Evolutionary conservation across 169 alveolate genomes (phyloP).

Genomic region (Plasmodium reichenowi): DNA sequence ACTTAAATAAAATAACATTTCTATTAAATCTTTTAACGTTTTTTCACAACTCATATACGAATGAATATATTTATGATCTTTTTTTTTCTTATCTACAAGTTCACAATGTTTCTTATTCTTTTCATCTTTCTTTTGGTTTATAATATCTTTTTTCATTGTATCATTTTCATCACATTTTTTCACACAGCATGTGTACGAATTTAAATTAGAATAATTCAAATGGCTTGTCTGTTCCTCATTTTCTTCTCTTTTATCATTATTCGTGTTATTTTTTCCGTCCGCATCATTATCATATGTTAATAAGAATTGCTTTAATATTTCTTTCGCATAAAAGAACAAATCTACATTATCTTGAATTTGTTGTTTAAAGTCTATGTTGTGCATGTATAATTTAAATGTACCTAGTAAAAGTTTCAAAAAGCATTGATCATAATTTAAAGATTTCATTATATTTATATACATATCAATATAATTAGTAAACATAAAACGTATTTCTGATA

Average conservation of each 20-base stretch:
- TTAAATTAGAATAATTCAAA: no score
- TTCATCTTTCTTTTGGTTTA: not conserved
- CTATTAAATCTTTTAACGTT: conserved; percentile 49
- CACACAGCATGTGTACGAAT: not conserved
- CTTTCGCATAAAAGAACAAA: conserved; percentile 52
- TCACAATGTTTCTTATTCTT: conserved; percentile 1
- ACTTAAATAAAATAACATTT: conserved; percentile 69
- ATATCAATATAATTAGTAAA: conserved; percentile 38
- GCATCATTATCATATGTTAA: not conserved
- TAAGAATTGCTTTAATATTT: conserved; percentile 55
- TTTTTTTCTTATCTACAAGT: conserved; percentile 4
- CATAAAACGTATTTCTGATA: conserved; percentile 66
- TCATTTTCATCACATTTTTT: not conserved
- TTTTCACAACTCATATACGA: not conserved
- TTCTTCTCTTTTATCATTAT: conserved; percentile 21
- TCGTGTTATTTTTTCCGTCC: not conserved
- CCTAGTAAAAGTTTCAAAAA: conserved; percentile 57
- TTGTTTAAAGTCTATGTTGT: conserved; percentile 39
- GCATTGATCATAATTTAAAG: conserved; percentile 41
- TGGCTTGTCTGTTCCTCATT: no score
- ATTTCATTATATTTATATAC: conserved; percentile 29
- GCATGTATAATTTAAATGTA: conserved; percentile 60
- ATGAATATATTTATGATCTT: not conserved
- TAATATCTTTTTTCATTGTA: not conserved
- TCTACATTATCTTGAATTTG: conserved; percentile 18